phyloP scores from a whole-genome alignment of 345 rosid genomes.

The Streptanthus diversifolius region DNA sequence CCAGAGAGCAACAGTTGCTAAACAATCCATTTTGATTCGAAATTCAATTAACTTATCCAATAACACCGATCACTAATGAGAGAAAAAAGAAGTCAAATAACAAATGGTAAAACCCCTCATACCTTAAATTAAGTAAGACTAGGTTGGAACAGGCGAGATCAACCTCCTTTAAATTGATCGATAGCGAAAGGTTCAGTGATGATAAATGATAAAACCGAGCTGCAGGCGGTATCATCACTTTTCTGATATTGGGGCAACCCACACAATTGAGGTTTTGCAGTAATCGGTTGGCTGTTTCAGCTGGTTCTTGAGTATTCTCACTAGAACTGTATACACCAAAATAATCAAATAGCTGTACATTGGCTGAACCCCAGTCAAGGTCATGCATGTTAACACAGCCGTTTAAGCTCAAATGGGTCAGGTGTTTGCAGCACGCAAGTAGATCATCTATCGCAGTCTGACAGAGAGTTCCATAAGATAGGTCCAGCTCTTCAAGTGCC shows the following conservation, averaged over 20 bases:
- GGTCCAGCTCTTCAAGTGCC: slow-evolving; percentile 76
- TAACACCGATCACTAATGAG: not conserved
- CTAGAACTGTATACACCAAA: slow-evolving; percentile 28
- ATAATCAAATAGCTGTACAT: slow-evolving; percentile 42
- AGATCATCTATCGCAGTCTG: slow-evolving; percentile 94
- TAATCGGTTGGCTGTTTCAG: slow-evolving; percentile 58
- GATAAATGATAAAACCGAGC: slow-evolving; percentile 75
- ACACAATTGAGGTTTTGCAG: slow-evolving; percentile 92
- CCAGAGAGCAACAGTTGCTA: slow-evolving; percentile 91
- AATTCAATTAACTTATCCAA: slow-evolving; percentile 2
- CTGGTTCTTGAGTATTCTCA: slow-evolving; percentile 35
- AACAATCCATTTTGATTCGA: slow-evolving; percentile 12
- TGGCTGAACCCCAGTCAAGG: slow-evolving; percentile 74
- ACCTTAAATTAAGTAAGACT: slow-evolving; percentile 82
- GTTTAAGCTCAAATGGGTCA: slow-evolving; percentile 90
- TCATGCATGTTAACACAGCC: slow-evolving; percentile 95
- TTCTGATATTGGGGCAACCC: slow-evolving; percentile 87
- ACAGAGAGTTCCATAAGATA: slow-evolving; percentile 89
- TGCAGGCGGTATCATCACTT: slow-evolving; percentile 72
- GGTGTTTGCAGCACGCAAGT: slow-evolving; percentile 84
- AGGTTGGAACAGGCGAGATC: slow-evolving; percentile 68
- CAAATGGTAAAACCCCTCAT: not conserved
- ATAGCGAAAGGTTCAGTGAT: slow-evolving; percentile 78
- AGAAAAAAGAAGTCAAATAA: not conserved
- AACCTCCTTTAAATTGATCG: slow-evolving; percentile 86